Percentiles rank a stretch among this genome's conserved stretches.
These are phyloP conservation scores for Nicotiana noctiflora DNA, from an alignment of 257 asterid genomes.

Conservation along the genomic window DNA sequence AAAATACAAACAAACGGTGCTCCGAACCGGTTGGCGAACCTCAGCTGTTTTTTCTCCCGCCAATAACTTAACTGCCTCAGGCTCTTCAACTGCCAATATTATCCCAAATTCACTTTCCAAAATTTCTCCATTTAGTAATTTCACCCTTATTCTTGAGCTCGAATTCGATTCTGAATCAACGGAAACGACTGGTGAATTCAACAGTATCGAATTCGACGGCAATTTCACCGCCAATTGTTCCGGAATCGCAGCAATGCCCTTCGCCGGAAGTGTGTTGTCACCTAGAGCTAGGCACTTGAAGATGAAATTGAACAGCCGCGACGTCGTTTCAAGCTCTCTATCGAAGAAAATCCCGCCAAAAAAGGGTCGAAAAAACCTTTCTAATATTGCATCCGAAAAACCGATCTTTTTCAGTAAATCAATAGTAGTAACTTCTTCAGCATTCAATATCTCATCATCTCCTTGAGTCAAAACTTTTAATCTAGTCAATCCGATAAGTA, in stretches of 20 bases:
- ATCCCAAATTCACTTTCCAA: conserved; percentile 55
- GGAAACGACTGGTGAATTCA: conserved; percentile 51
- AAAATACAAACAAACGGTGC: conserved; percentile 78
- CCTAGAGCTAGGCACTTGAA: conserved; percentile 83
- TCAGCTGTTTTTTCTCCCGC: conserved; percentile 15
- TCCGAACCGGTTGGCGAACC: conserved; percentile 51
- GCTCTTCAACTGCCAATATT: conserved; percentile 75
- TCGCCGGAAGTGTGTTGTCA: conserved; percentile 73
- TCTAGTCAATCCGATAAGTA: conserved; percentile 62
- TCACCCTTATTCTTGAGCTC: conserved; percentile 20
- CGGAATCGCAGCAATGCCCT: conserved; percentile 82
- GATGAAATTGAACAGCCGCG: conserved; percentile 74
- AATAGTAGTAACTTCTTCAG: conserved; percentile 50
- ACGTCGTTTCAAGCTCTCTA: conserved; percentile 72
- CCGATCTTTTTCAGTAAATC: conserved; percentile 51
- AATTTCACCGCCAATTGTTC: conserved; percentile 63
- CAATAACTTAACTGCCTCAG: conserved; percentile 50
- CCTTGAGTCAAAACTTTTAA: conserved; percentile 48
- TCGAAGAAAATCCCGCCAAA: conserved; percentile 92
- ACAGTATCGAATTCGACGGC: conserved; percentile 32
- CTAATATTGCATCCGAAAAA: conserved; percentile 66
- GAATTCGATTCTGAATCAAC: conserved; percentile 26
- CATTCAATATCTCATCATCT: conserved; percentile 50
- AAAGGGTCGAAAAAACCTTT: conserved; percentile 74
- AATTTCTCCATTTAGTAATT: conserved; percentile 43